phyloP scores from a whole-genome alignment of 1,284 basidiomycete genomes.

The Marasmius sp. region DNA sequence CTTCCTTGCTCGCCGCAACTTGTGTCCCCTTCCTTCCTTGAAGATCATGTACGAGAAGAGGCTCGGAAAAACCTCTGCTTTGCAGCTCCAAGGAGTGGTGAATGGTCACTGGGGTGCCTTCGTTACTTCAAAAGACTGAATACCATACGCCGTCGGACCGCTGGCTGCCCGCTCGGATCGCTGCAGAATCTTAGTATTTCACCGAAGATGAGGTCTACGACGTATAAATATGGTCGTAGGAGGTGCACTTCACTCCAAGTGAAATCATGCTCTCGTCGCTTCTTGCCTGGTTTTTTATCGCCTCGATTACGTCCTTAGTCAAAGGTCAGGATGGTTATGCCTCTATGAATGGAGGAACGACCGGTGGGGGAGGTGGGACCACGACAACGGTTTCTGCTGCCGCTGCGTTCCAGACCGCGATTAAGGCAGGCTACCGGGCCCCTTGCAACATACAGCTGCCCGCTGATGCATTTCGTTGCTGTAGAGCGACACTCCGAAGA shows the following conservation, averaged over 20 bases:
- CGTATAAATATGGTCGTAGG: neutral
- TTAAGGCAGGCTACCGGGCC: conserved; percentile 14
- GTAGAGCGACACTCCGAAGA: conserved; percentile 21
- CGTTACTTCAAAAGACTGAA: neutral
- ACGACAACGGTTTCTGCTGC: conserved; percentile 22
- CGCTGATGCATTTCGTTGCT: neutral
- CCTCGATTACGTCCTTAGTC: neutral
- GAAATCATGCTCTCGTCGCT: neutral
- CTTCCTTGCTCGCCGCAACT: too few relatives aligned
- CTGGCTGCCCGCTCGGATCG: neutral
- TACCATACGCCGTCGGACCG: neutral
- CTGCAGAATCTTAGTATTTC: neutral
- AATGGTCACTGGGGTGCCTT: too few relatives aligned
- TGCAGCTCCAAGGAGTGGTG: too few relatives aligned
- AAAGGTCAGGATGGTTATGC: conserved; percentile 22
- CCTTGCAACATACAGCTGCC: neutral
- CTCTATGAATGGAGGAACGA: conserved; percentile 21
- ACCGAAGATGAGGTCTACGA: neutral
- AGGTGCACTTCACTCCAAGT: neutral
- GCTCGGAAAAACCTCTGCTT: too few relatives aligned
- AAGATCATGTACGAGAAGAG: too few relatives aligned
- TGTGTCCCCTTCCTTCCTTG: too few relatives aligned
- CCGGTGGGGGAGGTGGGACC: conserved; percentile 21
- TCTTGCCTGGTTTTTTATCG: neutral
- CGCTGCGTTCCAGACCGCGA: conserved; percentile 21